Evolutionary conservation across 345 rosid species (phyloP).

Genomic region (Pistacia integerrima): DNA sequence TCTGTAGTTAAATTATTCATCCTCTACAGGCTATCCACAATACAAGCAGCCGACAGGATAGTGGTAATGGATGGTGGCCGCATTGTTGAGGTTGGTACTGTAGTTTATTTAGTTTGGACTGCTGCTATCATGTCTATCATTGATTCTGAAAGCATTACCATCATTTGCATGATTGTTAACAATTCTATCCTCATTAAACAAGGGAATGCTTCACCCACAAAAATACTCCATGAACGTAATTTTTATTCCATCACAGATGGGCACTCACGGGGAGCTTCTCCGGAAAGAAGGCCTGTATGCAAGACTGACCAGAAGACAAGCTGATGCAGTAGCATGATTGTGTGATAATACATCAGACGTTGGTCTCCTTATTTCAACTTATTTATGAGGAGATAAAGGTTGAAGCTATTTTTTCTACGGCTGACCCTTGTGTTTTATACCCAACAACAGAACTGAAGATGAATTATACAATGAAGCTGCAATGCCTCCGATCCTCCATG

Average conservation of each 20-base stretch:
- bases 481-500: neutral
- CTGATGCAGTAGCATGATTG: constrained; percentile 77
- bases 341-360: neutral
- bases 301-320: constrained; percentile 79
- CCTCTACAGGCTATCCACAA: constrained; percentile 79
- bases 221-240: constrained; percentile 2
- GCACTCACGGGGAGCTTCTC: constrained; percentile 80
- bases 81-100: constrained; percentile 66
- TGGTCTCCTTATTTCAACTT: neutral
- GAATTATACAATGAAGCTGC: neutral
- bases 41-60: constrained; percentile 89
- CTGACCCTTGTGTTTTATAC: neutral
- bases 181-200: neutral
- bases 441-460: constrained; percentile 4
- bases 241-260: constrained; percentile 51
- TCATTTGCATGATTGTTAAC: neutral
- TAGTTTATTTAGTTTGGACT: neutral
- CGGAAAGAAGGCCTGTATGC: constrained; percentile 77
- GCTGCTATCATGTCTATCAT: neutral
- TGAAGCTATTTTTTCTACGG: constrained; percentile 13
- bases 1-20: constrained; percentile 19
- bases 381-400: neutral
- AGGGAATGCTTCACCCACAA: neutral
- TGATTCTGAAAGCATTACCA: neutral
- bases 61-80: constrained; percentile 86